Conservation (phyloP, 148 eudicot species). For the Hydrangea macrophylla region DNA sequence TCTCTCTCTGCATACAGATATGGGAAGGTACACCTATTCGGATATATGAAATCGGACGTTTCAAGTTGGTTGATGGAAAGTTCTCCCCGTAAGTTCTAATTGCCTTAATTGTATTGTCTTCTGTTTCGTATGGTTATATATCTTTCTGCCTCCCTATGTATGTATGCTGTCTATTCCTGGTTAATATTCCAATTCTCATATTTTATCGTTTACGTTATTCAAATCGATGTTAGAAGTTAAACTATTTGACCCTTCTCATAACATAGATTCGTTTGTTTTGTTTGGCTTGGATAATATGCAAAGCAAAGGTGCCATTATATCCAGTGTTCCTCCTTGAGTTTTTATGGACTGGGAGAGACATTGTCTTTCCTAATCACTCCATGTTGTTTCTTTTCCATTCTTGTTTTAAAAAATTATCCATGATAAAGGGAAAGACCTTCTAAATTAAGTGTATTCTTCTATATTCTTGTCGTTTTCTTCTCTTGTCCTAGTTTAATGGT, state of each 20-base stretch:
- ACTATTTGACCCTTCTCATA: too few species aligned
- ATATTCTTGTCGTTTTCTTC: too few species aligned
- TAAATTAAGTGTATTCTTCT: too few species aligned
- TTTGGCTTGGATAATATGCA: background rate
- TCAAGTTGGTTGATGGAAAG: constrained; percentile 93
- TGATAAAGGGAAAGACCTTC: too few species aligned
- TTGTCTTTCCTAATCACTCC: too few species aligned
- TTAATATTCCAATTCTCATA: background rate
- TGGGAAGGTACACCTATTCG: constrained; percentile 99
- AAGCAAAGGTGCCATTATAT: background rate
- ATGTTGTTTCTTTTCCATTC: too few species aligned
- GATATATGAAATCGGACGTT: constrained; percentile 73
- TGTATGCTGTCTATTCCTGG: background rate
- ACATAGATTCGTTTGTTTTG: too few species aligned
- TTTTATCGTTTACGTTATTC: background rate
- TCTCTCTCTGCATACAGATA: constrained; percentile 48
- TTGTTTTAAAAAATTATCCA: too few species aligned
- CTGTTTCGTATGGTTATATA: constrained; percentile 12
- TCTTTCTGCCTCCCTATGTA: constrained; percentile 1
- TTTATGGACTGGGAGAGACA: too few species aligned
- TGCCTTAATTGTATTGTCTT: background rate
- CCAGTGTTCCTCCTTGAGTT: background rate
- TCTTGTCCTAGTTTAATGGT: too few species aligned
- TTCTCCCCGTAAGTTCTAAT: constrained; percentile 84
- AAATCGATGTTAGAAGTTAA: too few species aligned